Conservation (phyloP, 495 filamentous ascomycete genomes). For the Annulohypoxylon nitens region DNA sequence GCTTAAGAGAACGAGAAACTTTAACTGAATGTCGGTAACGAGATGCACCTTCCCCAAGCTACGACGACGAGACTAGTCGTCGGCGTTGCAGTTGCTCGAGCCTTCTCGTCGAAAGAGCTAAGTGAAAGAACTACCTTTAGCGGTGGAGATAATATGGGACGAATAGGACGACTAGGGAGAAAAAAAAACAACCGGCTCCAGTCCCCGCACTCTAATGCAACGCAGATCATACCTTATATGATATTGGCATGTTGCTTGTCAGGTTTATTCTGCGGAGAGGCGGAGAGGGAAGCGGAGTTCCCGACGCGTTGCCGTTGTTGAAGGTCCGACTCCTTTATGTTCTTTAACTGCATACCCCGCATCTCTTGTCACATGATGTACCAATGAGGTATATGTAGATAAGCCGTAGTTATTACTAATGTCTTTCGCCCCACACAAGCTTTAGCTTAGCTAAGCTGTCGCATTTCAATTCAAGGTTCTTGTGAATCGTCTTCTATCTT, state of each 20-base stretch:
- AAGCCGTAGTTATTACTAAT: background rate
- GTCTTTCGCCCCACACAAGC: slow-evolving; percentile 33
- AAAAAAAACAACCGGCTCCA: slow-evolving; percentile 8
- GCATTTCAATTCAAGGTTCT: background rate
- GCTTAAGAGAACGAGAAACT: background rate
- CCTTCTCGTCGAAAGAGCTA: background rate
- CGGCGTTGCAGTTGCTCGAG: background rate
- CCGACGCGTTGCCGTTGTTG: slow-evolving; percentile 2
- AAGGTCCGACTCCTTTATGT: slow-evolving; percentile 4
- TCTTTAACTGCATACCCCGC: slow-evolving; percentile 32
- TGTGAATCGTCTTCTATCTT: background rate
- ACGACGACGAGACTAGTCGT: slow-evolving; percentile 6
- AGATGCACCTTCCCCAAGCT: slow-evolving; percentile 2
- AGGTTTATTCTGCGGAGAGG: background rate
- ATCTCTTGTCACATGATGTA: slow-evolving; percentile 8
- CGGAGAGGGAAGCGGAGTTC: background rate
- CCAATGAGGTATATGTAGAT: background rate
- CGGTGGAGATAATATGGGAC: slow-evolving; percentile 10
- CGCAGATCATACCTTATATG: slow-evolving; percentile 29
- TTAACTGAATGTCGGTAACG: background rate
- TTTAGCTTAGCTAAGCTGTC: slow-evolving; percentile 10
- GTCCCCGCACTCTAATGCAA: slow-evolving; percentile 40
- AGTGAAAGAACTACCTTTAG: background rate
- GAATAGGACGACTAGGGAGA: background rate
- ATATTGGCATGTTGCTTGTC: background rate